Evolutionary conservation across 495 filamentous ascomycete genomes (phyloP).

Genomic region (Parmelia sp.): DNA sequence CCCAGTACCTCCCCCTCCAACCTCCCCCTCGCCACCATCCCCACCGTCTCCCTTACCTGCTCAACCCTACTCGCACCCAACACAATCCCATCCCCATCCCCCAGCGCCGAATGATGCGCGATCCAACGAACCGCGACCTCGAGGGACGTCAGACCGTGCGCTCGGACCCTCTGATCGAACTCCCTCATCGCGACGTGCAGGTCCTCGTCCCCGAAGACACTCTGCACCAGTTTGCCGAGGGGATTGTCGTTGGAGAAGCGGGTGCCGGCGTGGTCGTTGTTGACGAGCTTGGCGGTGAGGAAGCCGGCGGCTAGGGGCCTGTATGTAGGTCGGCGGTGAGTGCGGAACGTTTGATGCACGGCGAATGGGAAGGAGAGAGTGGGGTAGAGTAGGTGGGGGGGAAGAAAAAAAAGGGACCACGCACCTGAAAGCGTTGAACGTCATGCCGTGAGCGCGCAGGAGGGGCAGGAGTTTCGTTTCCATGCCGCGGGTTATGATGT

Average conservation of each 20-base stretch:
- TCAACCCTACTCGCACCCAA: slow-evolving; percentile 33
- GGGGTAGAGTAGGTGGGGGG: too few relatives aligned
- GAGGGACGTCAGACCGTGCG: slow-evolving; percentile 24
- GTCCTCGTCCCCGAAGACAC: slow-evolving; percentile 25
- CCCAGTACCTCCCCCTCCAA: slow-evolving; percentile 29
- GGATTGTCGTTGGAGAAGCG: slow-evolving; percentile 25
- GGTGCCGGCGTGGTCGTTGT: slow-evolving; percentile 29
- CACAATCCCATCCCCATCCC: slow-evolving; percentile 33
- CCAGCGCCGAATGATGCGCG: slow-evolving; percentile 31
- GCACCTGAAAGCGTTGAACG: slow-evolving; percentile 42
- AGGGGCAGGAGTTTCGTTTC: slow-evolving; percentile 48
- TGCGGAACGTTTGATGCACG: background rate
- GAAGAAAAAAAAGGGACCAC: background rate
- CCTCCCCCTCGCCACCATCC: slow-evolving; percentile 28
- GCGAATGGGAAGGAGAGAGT: too few relatives aligned
- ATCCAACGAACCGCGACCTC: slow-evolving; percentile 36
- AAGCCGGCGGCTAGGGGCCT: slow-evolving; percentile 48
- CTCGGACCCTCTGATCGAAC: slow-evolving; percentile 17
- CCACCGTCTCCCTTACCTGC: slow-evolving; percentile 33
- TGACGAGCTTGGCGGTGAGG: slow-evolving; percentile 38
- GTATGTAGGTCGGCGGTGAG: slow-evolving; percentile 4
- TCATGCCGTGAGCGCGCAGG: slow-evolving; percentile 45
- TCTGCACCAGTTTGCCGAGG: slow-evolving; percentile 17
- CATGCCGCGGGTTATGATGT: slow-evolving; percentile 32
- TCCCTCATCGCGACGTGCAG: slow-evolving; percentile 28